Base-by-base conservation (phyloP, 176 grass and related monocot genomes). In the Aegilops tauschii region DNA sequence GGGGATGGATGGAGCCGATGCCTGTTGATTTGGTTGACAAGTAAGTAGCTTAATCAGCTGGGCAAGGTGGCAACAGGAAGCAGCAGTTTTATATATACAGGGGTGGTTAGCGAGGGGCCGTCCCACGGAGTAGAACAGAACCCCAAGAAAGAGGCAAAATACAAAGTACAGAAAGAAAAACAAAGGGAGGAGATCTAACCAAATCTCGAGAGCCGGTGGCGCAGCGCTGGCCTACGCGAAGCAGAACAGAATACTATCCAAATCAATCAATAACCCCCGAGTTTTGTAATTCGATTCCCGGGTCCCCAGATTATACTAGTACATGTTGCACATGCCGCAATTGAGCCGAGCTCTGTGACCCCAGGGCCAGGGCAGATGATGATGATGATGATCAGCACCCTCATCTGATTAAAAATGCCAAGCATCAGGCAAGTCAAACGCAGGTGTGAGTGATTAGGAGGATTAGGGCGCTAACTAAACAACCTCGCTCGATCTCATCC, bases 301-400 rank as follows among this genome's bases (percentile, higher is more conserved):
- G 25, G 5, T 14, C 34, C 61, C 16, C 6, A 3, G 6, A 81
- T 54, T 86, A 54, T 87, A 87, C 9, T 54, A 82, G 20, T 87
- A 77, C 69, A 63, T 42, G 70, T 31, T 56, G 81, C 87, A 84
- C 81, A 88, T 88, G 87, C 47, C 73, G 34, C 29, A 83, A 71
- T 82, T 31, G 61, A 27, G 61, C 21, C 18, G 6, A 5, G 49
- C 49, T 2, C 42, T 50, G 42, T n/a, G 36, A 12, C 12, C 71
- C 40, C n/a, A 25, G 5, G 12, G 3, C 71, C 9, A 39, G 37
- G 8, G 37, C 37, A 40, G 40, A 42, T 1, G n/a, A n/a, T 10
- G 61, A 63, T 63, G 56, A 0, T 59, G 56, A 0, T 59, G 56
- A 9, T 21, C 8, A 20, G 73, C 3, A 13, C 25, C 34, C 27